Evolutionary conservation across 805 yeast species (phyloP), one percentile per base, ranked within the genome.

Genomic region (Barnettozyma salicaria): DNA sequence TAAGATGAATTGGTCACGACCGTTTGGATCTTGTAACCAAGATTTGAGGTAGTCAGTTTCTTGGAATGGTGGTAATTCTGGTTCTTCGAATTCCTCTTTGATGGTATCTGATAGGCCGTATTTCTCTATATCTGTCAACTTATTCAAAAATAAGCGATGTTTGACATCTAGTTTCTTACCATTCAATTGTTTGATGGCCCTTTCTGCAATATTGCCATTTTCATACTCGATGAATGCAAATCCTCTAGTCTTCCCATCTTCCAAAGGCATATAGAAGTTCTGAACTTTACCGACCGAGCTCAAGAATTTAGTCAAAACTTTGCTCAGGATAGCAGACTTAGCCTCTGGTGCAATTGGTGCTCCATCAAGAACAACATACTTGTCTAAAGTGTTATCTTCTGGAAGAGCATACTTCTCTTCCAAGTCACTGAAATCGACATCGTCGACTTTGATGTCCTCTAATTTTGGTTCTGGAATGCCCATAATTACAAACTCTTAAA

Each of bases 281-380:
- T 74, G 55, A 16, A 92, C 78, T 46, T 77, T 78, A 36, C 96
- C 97, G 31, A 77, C 88, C 46, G 76, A 73, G 32, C 76, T 65
- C 56, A 92, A 80, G 37, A 87, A 71, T 66, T 89, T 90, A 50
- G 72, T 75, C 55, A 92, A 72, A 30, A 94, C 97, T 61, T 86
- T 89, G 49, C 79, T 74, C 57, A 92, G 73, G 41, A 84, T 77
- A 39, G 87, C 84, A 35, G 79, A 84, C 64, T 92, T 92, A 36
- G 86, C 60, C 58, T 81, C 95, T 41, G 97, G 96, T 19, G 95
- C 95, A 44, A 87, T 70, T 49, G 99, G 99, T 9, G 95, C 89
- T 32, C 98, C 98, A 59, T 88, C 97, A 35, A 87, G 82, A 21
- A 90, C 84, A 40, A 90, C 77, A 56, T 76, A 88, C 53, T 75